Conservation (phyloP, 139 green algal genomes). For the Volvox africanus region DNA sequence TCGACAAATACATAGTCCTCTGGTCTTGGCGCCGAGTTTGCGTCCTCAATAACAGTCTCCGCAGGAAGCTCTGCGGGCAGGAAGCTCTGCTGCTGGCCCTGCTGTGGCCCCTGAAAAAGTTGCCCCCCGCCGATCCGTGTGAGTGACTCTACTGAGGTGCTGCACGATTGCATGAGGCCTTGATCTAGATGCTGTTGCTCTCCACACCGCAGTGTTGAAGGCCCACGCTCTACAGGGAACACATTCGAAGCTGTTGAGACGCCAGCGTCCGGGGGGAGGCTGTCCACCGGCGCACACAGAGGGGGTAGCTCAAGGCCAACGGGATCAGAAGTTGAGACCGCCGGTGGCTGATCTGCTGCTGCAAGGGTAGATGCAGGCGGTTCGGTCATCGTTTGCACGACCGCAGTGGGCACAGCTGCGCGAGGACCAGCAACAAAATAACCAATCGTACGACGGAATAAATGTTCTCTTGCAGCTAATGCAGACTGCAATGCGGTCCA, state of each 20-base stretch:
- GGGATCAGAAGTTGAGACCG: no score
- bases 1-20: conserved; percentile 50
- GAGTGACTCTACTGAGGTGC: not conserved
- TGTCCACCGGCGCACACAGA: no score
- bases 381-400: not conserved
- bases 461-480: no score
- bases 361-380: no score
- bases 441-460: no score
- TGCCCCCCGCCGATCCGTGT: not conserved
- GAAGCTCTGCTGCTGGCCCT: not conserved
- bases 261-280: no score
- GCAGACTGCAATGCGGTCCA: not conserved
- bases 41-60: conserved; percentile 27
- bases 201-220: not conserved
- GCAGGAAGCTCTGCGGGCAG: not conserved
- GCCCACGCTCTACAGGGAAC: no score
- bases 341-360: no score
- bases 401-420: no score
- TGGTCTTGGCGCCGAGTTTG: conserved; percentile 1
- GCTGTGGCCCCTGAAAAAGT: not conserved
- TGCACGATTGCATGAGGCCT: not conserved
- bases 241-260: no score
- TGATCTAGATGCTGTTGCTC: not conserved
- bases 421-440: no score
- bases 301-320: no score